phyloP scores from a whole-genome alignment of 139 green algal genomes.

The Tetradesmus obliquus region DNA sequence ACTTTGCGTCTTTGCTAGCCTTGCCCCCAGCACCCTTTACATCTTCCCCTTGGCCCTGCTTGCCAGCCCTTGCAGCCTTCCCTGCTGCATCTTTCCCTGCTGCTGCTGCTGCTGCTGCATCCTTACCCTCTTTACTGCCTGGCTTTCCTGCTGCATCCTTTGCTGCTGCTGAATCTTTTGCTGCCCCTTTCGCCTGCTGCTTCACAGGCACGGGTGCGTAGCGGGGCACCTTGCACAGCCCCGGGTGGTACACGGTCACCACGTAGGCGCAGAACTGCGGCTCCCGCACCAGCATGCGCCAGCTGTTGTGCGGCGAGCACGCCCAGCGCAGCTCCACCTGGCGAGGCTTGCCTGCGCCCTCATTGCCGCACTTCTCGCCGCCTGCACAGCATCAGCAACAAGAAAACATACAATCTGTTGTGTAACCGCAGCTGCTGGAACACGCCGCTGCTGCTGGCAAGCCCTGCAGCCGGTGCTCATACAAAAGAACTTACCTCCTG shows the following conservation, averaged over 20 bases:
- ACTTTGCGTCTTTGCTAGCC: background rate
- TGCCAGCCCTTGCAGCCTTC: background rate
- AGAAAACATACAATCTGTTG: too few relatives aligned
- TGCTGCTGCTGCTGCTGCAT: background rate
- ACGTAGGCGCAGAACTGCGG: conserved; percentile 68
- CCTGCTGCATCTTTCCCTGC: too few relatives aligned
- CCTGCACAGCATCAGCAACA: background rate
- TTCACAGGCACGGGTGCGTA: background rate
- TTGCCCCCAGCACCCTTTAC: background rate
- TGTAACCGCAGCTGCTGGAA: too few relatives aligned
- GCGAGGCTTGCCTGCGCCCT: background rate
- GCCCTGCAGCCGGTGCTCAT: too few relatives aligned
- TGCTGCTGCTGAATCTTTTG: background rate
- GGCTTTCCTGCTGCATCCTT: background rate
- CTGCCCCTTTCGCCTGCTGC: background rate
- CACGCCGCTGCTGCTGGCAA: too few relatives aligned
- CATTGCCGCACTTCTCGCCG: background rate
- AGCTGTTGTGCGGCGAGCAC: conserved; percentile 58
- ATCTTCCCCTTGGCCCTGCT: background rate
- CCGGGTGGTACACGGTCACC: conserved; percentile 59
- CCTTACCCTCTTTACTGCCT: background rate
- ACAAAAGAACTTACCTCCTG: too few relatives aligned
- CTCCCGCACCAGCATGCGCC: conserved; percentile 65
- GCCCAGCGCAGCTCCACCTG: conserved; percentile 56
- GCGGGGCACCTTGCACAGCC: conserved; percentile 49